Conservation (phyloP, 352 stramenopile genomes). For the Peronosclerospora sorghi region DNA sequence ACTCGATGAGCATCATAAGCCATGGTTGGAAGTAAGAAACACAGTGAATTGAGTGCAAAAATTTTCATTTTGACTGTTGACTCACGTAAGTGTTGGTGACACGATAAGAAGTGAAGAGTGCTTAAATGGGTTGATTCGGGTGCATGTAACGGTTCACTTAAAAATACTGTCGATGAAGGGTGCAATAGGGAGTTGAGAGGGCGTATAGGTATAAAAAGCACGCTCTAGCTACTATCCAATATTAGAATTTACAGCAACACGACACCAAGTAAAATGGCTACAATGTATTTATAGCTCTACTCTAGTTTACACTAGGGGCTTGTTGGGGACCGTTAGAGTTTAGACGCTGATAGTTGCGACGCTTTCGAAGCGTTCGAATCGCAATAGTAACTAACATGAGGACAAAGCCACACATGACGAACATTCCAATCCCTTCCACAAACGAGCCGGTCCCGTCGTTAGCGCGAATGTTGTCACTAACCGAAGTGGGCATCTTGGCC, state of each 20-base stretch:
- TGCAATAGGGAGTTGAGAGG: conserved; percentile 1
- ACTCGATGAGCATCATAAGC: conserved; percentile 31
- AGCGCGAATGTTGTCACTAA: conserved; percentile 3
- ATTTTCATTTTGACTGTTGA: not conserved
- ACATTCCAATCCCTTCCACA: conserved; percentile 12
- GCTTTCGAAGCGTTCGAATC: conserved; percentile 35
- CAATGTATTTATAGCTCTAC: too few relatives aligned
- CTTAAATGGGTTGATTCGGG: conserved; percentile 10
- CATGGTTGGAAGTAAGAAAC: conserved; percentile 1
- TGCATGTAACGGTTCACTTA: conserved; percentile 7
- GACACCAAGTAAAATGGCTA: too few relatives aligned
- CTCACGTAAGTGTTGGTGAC: too few relatives aligned
- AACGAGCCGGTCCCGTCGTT: conserved; percentile 1
- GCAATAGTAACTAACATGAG: conserved; percentile 23
- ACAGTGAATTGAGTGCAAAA: not conserved
- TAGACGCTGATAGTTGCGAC: conserved; percentile 33
- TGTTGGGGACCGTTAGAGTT: conserved; percentile 19
- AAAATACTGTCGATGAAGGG: conserved; percentile 4
- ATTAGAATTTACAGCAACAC: too few relatives aligned
- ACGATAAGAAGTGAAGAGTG: too few relatives aligned
- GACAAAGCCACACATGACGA: conserved; percentile 14
- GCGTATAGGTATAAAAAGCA: too few relatives aligned
- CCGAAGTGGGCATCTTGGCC: not conserved
- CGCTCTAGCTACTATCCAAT: too few relatives aligned
- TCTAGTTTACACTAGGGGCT: too few relatives aligned